phyloP scores from a whole-genome alignment of 2,329 filamentous ascomycete genomes.

The Phaeomoniella chlamydospora region DNA sequence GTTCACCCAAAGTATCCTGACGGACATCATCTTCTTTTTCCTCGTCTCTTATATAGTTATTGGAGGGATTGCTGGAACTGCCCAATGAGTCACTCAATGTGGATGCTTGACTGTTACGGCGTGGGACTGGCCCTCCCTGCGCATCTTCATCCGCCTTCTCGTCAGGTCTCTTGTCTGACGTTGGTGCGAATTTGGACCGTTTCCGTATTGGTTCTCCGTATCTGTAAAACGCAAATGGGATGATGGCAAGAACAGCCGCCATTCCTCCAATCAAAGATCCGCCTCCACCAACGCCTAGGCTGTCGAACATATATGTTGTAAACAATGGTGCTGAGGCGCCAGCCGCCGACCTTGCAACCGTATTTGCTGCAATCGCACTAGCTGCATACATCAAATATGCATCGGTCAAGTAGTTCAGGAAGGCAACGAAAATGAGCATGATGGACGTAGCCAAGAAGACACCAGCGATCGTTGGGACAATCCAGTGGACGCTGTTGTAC shows the following conservation, averaged over 20 bases:
- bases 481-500: conserved; percentile 27
- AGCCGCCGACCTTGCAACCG: conserved; percentile 11
- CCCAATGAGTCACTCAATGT: not conserved
- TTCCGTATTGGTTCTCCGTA: conserved; percentile 8
- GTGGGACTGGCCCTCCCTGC: not conserved
- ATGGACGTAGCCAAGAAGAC: conserved; percentile 26
- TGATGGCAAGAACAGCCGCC: conserved; percentile 9
- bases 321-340: conserved; percentile 12
- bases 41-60: not conserved
- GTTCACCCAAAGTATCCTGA: conserved; percentile 2
- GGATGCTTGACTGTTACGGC: not conserved
- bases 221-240: conserved; percentile 10
- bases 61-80: not conserved
- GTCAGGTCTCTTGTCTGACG: conserved; percentile 2
- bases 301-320: conserved; percentile 12
- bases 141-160: conserved; percentile 2
- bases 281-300: conserved; percentile 11
- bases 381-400: conserved; percentile 26
- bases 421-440: conserved; percentile 35
- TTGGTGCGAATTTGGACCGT: conserved; percentile 1
- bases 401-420: conserved; percentile 41
- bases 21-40: not conserved
- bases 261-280: conserved; percentile 13
- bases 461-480: conserved; percentile 30
- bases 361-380: conserved; percentile 12